Evolutionary conservation across 129 eudicot genomes (phyloP), one percentile per base, ranked within the genome.

Genomic region (Arctium lappa): DNA sequence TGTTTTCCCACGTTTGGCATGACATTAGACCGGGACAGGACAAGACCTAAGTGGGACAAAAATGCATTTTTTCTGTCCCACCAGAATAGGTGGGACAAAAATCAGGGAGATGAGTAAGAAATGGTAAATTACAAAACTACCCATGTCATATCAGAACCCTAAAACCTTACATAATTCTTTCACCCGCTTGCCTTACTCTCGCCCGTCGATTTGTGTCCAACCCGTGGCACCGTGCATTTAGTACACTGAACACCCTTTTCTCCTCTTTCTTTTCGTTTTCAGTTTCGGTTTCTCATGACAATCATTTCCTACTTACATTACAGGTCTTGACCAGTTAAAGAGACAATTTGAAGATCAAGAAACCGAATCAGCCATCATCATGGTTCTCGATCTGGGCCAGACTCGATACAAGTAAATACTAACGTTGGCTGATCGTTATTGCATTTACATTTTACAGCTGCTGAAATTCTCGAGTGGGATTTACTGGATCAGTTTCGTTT

Each of bases 401-500:
- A 44, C 38, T 48, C 34, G 38, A 71, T 48, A 80, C 71, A 80
- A 80, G 77, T 27, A 40, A n/a, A 80, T 71, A 44, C 76, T 22
- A 69, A 2, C 5, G 34, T 27, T 68, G 75, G 68, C 33, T 30
- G 16, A 40, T 40, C 10, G 32, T 69, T 13, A 16, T n/a, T 68
- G 69, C 18, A 39, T 79, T 16, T 79, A 39, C 40, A 4, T 15
- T 79, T 12, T 37, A 79, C 44, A 31, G n/a, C 15, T 71, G 53
- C 22, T 70, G 70, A 70, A 29, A 30, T 32, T 62, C 50, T 53
- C 22, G 65, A 53, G 27, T 16, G 6, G 0, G 18, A 15, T 53
- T 53, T 53, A 53, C 65, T 16, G 68, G 65, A 29, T 60, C 9
- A 3, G 8, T 60, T 16, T 60, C 8, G 68, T 16, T 60, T 60